Base-by-base conservation (phyloP, 192 early-diverging fungal genomes). In the Backusella parvicylindrica region DNA sequence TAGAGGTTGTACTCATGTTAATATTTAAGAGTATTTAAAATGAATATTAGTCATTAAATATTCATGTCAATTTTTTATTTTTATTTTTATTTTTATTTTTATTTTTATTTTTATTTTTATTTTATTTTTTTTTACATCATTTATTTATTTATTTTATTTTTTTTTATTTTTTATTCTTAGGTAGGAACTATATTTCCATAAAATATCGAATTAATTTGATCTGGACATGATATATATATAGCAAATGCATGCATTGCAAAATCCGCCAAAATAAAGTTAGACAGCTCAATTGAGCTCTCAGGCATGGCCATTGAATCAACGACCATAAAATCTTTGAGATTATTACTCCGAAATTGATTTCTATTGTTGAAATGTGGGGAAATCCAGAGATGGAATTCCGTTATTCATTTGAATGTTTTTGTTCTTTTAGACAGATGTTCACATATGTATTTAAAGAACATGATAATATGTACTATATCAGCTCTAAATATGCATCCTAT, bases 11-110 rank as follows among this genome's bases (percentile, higher is more conserved):
- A 60, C 53, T 56, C 23, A 56, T 60, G 53, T 60, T 60, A 60
- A 60, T 60, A 60, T 60, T 60, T 60, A 60, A 60, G 53, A 60
- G 53, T 60, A 60, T 11, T 60, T 60, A 60, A 38, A 60, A 60
- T 60, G 53, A 60, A 60, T 60, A 60, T 60, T 60, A 60, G 53
- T 60, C 53, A 60, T 60, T 60, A n/a, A 12, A 26, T 53, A 23
- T 60, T 60, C 53, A 60, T 60, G 53, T 28, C 26, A 28, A 28
- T 60, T 3, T 26, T 60, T 4, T 12, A 60, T 28, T 11, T 60
- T 13, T 60, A 1, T 9, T 60, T 60, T 60, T 28, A 28, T 26
- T 26, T 28, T n/a, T n/a, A n/a, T 28, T 3, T 60, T 60, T 11
- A 60, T 38, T 38, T 38, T 9, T 4, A 28, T 3, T 26, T 60